These are phyloP conservation scores for Penicillium concentricum DNA, from an alignment of 2,329 filamentous ascomycete species.

Conservation along the genomic window DNA sequence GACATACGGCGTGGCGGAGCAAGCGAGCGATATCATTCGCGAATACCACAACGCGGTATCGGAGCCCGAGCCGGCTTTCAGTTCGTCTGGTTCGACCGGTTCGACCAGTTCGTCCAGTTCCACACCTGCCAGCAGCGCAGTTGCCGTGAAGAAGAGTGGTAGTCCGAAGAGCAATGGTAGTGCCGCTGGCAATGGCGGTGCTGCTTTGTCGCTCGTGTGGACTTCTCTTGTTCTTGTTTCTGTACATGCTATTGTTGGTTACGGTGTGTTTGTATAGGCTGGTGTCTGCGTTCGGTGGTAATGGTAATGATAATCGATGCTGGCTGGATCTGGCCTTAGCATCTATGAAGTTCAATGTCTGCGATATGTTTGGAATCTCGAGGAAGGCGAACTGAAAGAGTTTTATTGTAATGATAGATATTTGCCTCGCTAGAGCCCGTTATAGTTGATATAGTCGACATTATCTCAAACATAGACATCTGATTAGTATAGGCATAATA, in stretches of 20 bases:
- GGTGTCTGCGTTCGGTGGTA: neutral
- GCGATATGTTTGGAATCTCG: neutral
- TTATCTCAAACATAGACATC: neutral
- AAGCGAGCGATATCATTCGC: constrained; percentile 6
- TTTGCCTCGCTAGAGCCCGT: neutral
- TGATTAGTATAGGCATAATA: neutral
- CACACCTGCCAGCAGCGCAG: neutral
- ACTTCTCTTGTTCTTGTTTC: neutral
- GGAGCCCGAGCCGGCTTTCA: neutral
- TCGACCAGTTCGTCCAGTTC: neutral
- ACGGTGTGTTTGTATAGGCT: neutral
- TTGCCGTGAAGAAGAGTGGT: constrained; percentile 1
- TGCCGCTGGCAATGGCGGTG: neutral
- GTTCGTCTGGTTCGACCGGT: neutral
- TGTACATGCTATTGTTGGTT: neutral
- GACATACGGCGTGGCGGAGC: constrained; percentile 36
- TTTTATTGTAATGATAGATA: neutral
- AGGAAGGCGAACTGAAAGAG: neutral
- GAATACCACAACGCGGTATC: neutral
- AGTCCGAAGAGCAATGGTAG: neutral
- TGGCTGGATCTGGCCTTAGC: neutral
- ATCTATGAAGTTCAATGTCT: neutral
- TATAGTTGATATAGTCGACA: neutral
- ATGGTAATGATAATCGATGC: neutral
- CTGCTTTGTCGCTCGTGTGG: neutral